A percentile compares a stretch with the other conserved stretches of the same genome.
These are phyloP conservation scores for Ganoderma multipileum DNA, from an alignment of 1,284 basidiomycete genomes.

Conservation along the genomic window DNA sequence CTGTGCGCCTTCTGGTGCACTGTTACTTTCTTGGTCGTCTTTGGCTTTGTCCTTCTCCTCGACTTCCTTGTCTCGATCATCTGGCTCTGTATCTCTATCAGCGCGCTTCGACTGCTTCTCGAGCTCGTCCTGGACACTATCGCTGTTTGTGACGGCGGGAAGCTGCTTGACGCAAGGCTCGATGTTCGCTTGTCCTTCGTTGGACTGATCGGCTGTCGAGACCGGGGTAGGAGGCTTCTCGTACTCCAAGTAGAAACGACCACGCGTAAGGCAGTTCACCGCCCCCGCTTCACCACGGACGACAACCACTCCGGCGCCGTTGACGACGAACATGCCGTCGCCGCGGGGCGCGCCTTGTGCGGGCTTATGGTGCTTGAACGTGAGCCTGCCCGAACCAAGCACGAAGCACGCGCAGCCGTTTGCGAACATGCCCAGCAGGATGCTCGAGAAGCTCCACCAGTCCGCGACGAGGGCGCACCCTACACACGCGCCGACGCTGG, in stretches of 20 bases:
- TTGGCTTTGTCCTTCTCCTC: neutral
- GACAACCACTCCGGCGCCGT: slow-evolving; percentile 17
- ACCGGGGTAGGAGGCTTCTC: neutral
- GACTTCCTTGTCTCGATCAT: neutral
- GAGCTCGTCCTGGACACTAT: neutral
- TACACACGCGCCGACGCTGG: slow-evolving; percentile 26
- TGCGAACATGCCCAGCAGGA: slow-evolving; percentile 26
- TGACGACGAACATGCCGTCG: slow-evolving; percentile 25
- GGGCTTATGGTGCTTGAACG: slow-evolving; percentile 23
- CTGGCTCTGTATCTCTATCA: too few relatives aligned
- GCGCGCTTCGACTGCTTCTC: too few relatives aligned
- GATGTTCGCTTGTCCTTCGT: too few relatives aligned
- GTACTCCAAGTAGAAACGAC: slow-evolving; percentile 25
- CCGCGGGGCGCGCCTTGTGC: slow-evolving; percentile 29
- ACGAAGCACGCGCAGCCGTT: slow-evolving; percentile 30
- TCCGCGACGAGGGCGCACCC: slow-evolving; percentile 26
- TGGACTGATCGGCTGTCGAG: neutral
- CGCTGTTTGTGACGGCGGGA: too few relatives aligned
- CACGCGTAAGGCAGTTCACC: slow-evolving; percentile 28
- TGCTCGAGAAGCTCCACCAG: slow-evolving; percentile 31
- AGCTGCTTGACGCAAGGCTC: too few relatives aligned
- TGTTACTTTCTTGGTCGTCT: neutral
- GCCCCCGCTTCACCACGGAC: slow-evolving; percentile 27
- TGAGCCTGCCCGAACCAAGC: slow-evolving; percentile 26
- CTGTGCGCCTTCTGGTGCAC: neutral